Evolutionary conservation across 257 asterid species (phyloP), one percentile per base, ranked within the genome.

Genomic region (Ballota nigra): DNA sequence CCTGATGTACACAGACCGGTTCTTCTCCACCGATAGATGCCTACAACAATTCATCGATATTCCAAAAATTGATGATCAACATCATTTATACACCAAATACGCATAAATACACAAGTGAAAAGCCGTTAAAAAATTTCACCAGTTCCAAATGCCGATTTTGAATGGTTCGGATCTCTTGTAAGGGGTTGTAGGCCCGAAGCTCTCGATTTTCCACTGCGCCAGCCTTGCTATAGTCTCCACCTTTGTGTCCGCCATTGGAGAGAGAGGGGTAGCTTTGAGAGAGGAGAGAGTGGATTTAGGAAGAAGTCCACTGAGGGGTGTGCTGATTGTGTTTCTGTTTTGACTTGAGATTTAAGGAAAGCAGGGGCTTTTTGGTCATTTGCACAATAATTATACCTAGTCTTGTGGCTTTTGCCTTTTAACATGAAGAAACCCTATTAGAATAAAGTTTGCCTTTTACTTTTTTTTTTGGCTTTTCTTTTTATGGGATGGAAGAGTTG

Each of bases 141-240:
- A 93, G 78, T 93, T 89, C 98, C 98, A 93, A 57, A 93, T 76
- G 31, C 97, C 97, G 73, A 93, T 85, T 81, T 85, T 93, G 77
- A 93, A 93, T 7, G 97, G 96, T 68, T 91, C 98, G 58, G 98
- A 93, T 80, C 97, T 73, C 63, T 89, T 89, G 89, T 86, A 86
- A 58, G 96, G 85, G 1, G 87, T 72, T 6, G 91, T 69, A 2
- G 83, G 88, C 5, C 96, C 96, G 72, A 91, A 86, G 10, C 59
- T 79, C 34, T 93, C 98, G 79, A 93, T 80, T 74, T 86, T 93
- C 98, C 98, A 93, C 83, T 91, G 98, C 15, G 98, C 98, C 19
- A 93, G 72, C 56, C 96, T 85, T 3, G 97, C 87, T 63, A 93
- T 86, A 3, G 96, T 91, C 63, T 93, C 98, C 75, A 93, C 97